Percentiles rank a stretch among this genome's conserved stretches.
These are phyloP conservation scores for Fraxinus dipetala DNA, from an alignment of 305 asterid genomes.

Conservation along the genomic window DNA sequence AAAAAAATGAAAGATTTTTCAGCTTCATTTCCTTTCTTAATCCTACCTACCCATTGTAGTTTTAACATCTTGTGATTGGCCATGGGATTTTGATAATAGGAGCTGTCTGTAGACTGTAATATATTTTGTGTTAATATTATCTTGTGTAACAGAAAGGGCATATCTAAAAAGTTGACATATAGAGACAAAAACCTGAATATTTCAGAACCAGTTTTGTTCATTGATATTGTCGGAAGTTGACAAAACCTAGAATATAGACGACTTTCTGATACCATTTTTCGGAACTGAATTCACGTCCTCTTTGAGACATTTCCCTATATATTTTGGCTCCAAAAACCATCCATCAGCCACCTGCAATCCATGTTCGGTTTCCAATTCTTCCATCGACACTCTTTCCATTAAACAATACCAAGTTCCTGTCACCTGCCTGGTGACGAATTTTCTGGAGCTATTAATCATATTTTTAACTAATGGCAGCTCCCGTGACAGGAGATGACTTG, in stretches of 20 bases:
- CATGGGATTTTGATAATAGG: neutral
- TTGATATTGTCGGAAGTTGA: slow-evolving; percentile 24
- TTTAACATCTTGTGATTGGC: neutral
- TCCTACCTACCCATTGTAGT: neutral
- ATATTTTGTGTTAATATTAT: neutral
- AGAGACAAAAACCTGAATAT: slow-evolving; percentile 33
- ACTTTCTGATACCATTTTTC: slow-evolving; percentile 19
- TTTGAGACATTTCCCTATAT: slow-evolving; percentile 20
- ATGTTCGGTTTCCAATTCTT: neutral
- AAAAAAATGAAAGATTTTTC: neutral
- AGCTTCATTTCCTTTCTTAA: neutral
- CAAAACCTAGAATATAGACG: slow-evolving; percentile 22
- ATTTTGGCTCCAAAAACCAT: slow-evolving; percentile 1
- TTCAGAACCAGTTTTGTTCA: neutral
- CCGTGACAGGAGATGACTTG: slow-evolving; percentile 39
- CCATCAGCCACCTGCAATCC: slow-evolving; percentile 14
- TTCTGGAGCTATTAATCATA: slow-evolving; percentile 4
- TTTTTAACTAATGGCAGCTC: slow-evolving; percentile 28
- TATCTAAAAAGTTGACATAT: neutral
- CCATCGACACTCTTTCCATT: neutral
- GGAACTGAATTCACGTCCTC: slow-evolving; percentile 21
- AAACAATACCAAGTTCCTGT: neutral
- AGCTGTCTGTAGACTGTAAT: neutral
- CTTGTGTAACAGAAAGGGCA: neutral
- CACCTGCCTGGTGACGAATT: neutral